A percentile compares a stretch with the other conserved stretches of the same genome.
These are phyloP conservation scores for Neurospora africana DNA, from an alignment of 495 filamentous ascomycete species.

Conservation along the genomic window DNA sequence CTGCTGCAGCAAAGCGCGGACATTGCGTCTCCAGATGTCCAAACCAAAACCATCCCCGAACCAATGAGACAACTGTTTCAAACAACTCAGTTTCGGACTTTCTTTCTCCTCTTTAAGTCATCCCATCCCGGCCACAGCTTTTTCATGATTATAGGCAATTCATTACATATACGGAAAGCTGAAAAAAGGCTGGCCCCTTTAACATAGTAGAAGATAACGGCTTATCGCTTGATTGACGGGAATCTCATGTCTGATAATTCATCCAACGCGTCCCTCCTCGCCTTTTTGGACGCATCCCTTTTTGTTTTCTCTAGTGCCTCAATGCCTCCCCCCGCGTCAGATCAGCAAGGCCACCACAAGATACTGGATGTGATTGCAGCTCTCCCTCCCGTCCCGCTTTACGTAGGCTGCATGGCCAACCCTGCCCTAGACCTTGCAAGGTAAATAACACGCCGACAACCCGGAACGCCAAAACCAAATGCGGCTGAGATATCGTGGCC, in stretches of 20 bases:
- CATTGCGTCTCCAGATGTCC: not conserved
- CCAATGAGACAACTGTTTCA: not conserved
- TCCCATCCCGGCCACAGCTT: not conserved
- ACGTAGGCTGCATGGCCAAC: conserved; percentile 7
- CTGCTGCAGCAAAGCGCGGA: not conserved
- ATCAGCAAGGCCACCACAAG: not conserved
- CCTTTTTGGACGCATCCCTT: not conserved
- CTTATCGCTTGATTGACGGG: not conserved
- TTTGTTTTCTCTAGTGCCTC: not conserved
- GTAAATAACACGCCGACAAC: conserved; percentile 16
- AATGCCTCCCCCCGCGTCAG: not conserved
- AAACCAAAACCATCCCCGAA: not conserved
- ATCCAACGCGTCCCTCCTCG: not conserved
- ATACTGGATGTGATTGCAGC: not conserved
- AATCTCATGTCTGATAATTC: not conserved
- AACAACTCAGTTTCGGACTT: not conserved
- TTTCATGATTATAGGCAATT: not conserved
- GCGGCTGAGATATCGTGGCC: conserved; percentile 13
- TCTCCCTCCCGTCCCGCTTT: not conserved
- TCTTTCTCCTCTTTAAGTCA: not conserved
- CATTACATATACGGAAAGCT: conserved; percentile 1
- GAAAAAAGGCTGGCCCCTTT: not conserved
- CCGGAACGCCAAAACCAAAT: conserved; percentile 26
- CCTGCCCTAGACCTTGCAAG: conserved; percentile 10
- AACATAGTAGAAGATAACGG: not conserved